Evolutionary conservation across 129 eudicot genomes (phyloP).

Genomic region (Artemisia argyi): DNA sequence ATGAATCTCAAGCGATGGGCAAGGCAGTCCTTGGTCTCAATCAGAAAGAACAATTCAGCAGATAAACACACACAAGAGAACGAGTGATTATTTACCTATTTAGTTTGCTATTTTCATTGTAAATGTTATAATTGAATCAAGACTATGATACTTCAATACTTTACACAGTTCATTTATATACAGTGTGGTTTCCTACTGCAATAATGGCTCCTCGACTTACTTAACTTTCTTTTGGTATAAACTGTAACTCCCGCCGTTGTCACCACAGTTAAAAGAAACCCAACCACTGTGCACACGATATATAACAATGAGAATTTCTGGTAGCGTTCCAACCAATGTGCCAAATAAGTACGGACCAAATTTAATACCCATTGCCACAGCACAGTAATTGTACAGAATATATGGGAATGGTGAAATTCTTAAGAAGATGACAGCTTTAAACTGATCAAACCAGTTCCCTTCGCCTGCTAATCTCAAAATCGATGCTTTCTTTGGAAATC

Average conservation of each 20-base stretch:
- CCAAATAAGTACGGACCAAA: conserved; percentile 4
- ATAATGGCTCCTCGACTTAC: too few species aligned
- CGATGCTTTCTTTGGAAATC: conserved; percentile 60
- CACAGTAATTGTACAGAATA: conserved; percentile 3
- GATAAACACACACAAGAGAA: conserved; percentile 38
- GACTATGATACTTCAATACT: neutral
- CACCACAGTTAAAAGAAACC: too few species aligned
- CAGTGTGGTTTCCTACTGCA: neutral
- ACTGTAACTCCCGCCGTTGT: too few species aligned
- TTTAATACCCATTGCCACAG: neutral
- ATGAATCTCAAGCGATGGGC: conserved; percentile 76
- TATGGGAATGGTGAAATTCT: conserved; percentile 25
- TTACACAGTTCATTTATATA: neutral
- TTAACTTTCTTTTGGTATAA: too few species aligned
- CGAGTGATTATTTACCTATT: neutral
- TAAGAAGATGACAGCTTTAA: conserved; percentile 42
- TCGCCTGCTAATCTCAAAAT: conserved; percentile 70
- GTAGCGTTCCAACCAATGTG: conserved; percentile 5
- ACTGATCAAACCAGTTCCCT: conserved; percentile 42
- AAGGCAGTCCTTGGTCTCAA: conserved; percentile 57
- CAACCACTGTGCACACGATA: too few species aligned
- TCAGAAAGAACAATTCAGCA: conserved; percentile 44
- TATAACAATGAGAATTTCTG: too few species aligned
- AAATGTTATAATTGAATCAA: neutral
- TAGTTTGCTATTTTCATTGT: neutral